Evolutionary conservation across 768 basidiomycete species (phyloP), one percentile per base, ranked within the genome.

Genomic region (Naganishia friedmannii): DNA sequence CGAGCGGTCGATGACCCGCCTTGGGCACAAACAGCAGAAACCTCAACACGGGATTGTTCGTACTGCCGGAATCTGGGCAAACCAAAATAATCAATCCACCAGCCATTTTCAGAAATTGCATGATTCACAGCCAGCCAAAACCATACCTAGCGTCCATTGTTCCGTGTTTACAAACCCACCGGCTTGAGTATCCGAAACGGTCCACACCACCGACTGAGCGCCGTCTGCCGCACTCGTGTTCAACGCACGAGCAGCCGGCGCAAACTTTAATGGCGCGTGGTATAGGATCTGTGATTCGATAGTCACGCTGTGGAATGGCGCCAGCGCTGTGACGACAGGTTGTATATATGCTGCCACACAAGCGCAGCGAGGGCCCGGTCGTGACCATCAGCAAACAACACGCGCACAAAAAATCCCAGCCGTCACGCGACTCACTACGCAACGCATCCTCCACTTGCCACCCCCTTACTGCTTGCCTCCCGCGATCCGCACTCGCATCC

Each of bases 151-250:
- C 15, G 89, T 90, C 96, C 96, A 99, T 77, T 93, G 89, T 4
- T 93, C 96, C 7, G 92, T 92, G 76, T 99, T 99, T 51, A 99
- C 85, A 77, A 99, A 99, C 0, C 94, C 88, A 17, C 90, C 93
- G 70, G 96, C 84, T 75, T 95, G 88, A 73, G 93, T 93, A 63
- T 87, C 86, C 0, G 86, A 87, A 46, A 98, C 80, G 0, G 87
- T 86, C 78, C 87, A 87, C 0, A 72, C 74, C 10, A 79, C 76
- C 12, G 70, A 37, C 8, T 77, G 81, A 31, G 82, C 66, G 7
- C 12, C 48, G n/a, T 51, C n/a, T 23, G 48, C 3, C 48, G 12
- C n/a, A 51, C 48, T 23, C 21, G n/a, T 26, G 19, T 51, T 51
- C 7, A 51, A 12, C 23, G 12, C 23, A 1, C 69, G 76, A 9